Percentiles rank a stretch among this genome's conserved stretches.
Conservation (phyloP, 106 monocot species). For the Dactylorhiza incarnata region DNA sequence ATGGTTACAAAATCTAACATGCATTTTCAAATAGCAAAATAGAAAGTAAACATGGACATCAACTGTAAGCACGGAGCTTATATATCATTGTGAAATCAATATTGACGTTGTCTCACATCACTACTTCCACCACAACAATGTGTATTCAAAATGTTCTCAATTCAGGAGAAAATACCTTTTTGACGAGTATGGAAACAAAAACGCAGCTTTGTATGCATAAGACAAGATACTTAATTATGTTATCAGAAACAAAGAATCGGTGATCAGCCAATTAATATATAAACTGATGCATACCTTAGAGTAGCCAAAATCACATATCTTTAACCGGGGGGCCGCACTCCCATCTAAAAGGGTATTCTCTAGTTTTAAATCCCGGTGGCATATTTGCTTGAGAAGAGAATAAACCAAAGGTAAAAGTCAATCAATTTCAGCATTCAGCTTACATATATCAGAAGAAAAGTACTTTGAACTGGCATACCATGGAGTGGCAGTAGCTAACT, state of each 20-base stretch:
- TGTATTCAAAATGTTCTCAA: background rate
- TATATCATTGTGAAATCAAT: background rate
- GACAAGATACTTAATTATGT: background rate
- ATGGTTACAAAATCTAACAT: background rate
- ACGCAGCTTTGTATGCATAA: background rate
- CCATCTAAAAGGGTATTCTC: conserved; percentile 97
- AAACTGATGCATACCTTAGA: conserved; percentile 56
- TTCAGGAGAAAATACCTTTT: background rate
- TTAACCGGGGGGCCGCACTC: conserved; percentile 78
- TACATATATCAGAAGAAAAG: background rate
- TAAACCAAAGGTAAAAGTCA: conserved; percentile 3
- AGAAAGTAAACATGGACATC: background rate
- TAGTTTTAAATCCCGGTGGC: conserved; percentile 92
- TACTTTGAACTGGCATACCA: conserved; percentile 36
- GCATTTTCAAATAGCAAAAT: background rate
- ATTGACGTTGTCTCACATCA: background rate
- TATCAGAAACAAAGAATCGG: background rate
- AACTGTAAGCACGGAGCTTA: background rate
- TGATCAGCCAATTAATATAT: background rate
- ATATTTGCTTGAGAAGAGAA: conserved; percentile 82
- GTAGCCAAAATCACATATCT: conserved; percentile 99
- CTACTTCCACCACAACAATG: background rate
- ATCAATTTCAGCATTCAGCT: background rate
- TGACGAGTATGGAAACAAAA: background rate
- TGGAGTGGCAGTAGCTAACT: conserved; percentile 93